Evolutionary conservation across 176 grass and related monocot genomes (phyloP).

Genomic region (Themeda triandra): DNA sequence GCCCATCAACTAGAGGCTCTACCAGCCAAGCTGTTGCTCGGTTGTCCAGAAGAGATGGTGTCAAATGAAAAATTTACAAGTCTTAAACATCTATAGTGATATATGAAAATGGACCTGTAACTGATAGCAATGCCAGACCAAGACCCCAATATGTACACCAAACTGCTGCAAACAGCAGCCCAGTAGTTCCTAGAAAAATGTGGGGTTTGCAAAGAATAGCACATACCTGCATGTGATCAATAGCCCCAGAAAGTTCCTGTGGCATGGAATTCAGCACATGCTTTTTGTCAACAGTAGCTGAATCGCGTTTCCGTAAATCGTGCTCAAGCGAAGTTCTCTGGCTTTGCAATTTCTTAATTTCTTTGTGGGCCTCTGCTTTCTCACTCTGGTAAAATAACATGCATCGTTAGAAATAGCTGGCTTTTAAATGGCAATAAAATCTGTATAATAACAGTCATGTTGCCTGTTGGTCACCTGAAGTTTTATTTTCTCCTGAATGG

Average conservation of each 20-base stretch:
- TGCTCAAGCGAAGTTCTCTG: slow-evolving; percentile 77
- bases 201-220: slow-evolving; percentile 12
- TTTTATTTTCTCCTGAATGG: slow-evolving; percentile 87
- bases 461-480: slow-evolving; percentile 62
- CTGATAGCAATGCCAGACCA: slow-evolving; percentile 1
- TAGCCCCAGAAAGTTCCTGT: slow-evolving; percentile 36
- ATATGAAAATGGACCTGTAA: not conserved
- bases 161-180: not conserved
- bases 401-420: slow-evolving; percentile 7
- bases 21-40: not conserved
- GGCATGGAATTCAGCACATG: slow-evolving; percentile 52
- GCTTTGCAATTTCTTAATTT: slow-evolving; percentile 78
- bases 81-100: not conserved
- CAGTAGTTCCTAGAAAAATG: not conserved
- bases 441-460: not conserved
- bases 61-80: not conserved
- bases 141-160: slow-evolving; percentile 1
- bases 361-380: slow-evolving; percentile 61
- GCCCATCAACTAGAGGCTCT: not conserved
- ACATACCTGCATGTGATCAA: slow-evolving; percentile 50
- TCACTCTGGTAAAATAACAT: slow-evolving; percentile 60
- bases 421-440: not conserved
- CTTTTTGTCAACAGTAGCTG: slow-evolving; percentile 52
- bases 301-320: slow-evolving; percentile 63
- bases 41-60: not conserved